phyloP scores from a whole-genome alignment of 192 early-diverging fungal species.

The Rhizophagus clarus region DNA sequence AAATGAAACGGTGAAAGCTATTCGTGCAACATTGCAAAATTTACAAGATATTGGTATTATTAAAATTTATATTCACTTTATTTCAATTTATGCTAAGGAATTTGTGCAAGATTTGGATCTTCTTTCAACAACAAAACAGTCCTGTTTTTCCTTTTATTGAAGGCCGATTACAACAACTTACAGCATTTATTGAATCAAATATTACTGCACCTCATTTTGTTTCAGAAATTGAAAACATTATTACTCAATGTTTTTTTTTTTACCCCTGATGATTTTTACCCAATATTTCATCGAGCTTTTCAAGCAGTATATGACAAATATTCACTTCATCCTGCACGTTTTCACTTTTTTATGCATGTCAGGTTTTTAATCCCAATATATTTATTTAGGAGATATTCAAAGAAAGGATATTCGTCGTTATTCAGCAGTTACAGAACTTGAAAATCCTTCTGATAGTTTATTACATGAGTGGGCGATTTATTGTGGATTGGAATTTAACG shows the following conservation, averaged over 20 bases:
- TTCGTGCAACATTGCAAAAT: background rate
- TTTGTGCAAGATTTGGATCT: constrained; percentile 10
- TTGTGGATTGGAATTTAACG: background rate
- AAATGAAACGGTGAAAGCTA: background rate
- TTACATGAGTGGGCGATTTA: constrained; percentile 1
- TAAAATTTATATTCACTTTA: constrained; percentile 13
- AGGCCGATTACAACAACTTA: background rate
- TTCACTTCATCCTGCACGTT: background rate
- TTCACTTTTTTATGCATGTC: background rate
- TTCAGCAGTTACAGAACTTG: no score
- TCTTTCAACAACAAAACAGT: background rate
- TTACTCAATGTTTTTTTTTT: background rate
- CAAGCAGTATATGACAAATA: background rate
- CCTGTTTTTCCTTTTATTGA: constrained; percentile 6
- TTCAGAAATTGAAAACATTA: background rate
- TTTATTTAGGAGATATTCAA: no score
- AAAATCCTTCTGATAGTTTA: constrained; percentile 3
- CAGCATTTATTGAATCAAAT: constrained; percentile 15
- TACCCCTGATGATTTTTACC: background rate
- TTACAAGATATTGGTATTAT: background rate
- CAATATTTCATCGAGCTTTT: background rate
- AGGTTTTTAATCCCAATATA: constrained; percentile 18
- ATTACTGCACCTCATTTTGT: background rate
- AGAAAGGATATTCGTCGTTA: no score
- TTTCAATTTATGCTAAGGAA: constrained; percentile 9